Evolutionary conservation across 768 basidiomycete species (phyloP).

Genomic region (Suillus lakei): DNA sequence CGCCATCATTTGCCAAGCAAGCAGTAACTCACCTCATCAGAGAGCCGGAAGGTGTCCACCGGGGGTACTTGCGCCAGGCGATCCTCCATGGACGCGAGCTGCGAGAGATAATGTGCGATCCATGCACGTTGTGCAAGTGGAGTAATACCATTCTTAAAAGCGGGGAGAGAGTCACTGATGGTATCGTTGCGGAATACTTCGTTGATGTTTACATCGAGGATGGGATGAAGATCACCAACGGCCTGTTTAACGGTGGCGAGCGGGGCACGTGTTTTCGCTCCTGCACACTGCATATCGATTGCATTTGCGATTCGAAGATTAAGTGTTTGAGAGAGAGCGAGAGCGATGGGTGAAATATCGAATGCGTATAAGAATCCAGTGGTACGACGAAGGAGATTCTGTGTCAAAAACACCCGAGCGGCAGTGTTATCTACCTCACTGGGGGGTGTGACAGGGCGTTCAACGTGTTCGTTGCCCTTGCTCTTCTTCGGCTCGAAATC

Average conservation of each 20-base stretch:
- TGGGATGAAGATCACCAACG: not conserved
- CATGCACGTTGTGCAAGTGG: conserved; percentile 36
- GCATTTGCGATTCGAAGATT: conserved; percentile 40
- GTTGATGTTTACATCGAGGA: conserved; percentile 21
- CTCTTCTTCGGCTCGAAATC: conserved; percentile 23
- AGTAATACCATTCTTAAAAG: conserved; percentile 8
- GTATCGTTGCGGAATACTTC: conserved; percentile 16
- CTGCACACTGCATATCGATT: conserved; percentile 33
- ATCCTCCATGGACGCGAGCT: conserved; percentile 23
- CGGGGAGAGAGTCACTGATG: not conserved
- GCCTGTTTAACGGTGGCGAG: conserved; percentile 24
- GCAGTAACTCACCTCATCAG: conserved; percentile 20
- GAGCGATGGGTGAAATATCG: conserved; percentile 34
- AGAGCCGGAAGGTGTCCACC: conserved; percentile 30
- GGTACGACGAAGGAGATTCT: conserved; percentile 33
- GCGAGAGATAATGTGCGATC: conserved; percentile 36
- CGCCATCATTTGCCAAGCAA: not conserved
- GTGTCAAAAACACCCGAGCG: conserved; percentile 32
- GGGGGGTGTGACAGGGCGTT: conserved; percentile 21
- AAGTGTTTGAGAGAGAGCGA: conserved; percentile 34
- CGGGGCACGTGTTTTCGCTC: conserved; percentile 21
- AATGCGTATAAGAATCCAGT: conserved; percentile 35
- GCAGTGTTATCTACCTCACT: conserved; percentile 2
- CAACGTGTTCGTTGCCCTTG: conserved; percentile 41
- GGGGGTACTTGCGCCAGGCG: conserved; percentile 26